Evolutionary conservation across 805 yeast genomes (phyloP).

Genomic region (Saturnispora hagleri): DNA sequence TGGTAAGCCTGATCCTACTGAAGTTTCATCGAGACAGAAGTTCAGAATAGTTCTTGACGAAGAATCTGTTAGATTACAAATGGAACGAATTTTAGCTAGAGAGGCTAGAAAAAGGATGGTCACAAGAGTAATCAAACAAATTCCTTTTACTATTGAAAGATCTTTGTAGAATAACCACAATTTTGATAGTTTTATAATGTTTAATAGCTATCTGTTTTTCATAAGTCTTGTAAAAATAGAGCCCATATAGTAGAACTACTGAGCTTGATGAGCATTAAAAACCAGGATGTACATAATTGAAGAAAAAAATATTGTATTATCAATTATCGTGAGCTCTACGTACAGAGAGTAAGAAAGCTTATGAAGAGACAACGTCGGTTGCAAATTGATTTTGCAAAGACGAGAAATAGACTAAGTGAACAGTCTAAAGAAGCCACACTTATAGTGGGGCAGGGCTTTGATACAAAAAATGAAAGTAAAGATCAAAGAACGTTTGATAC

Average conservation of each 20-base stretch:
- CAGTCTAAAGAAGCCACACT: conserved; percentile 28
- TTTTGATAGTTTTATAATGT: not conserved
- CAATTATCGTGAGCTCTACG: not conserved
- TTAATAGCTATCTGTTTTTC: not conserved
- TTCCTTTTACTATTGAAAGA: not conserved
- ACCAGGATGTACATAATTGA: not conserved
- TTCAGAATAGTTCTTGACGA: not conserved
- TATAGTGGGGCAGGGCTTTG: conserved; percentile 20
- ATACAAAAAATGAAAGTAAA: not conserved
- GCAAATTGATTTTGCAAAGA: conserved; percentile 21
- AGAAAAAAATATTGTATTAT: not conserved
- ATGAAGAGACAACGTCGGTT: conserved; percentile 20
- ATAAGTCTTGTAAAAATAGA: not conserved
- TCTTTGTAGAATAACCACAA: not conserved
- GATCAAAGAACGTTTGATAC: not conserved
- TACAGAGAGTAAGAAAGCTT: not conserved
- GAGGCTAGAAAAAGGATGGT: not conserved
- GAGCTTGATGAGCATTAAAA: not conserved
- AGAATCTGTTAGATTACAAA: not conserved
- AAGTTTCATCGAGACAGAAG: not conserved
- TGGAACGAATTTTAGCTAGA: conserved; percentile 1
- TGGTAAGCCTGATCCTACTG: not conserved
- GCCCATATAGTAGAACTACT: not conserved
- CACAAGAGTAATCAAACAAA: not conserved
- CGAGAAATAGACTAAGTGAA: conserved; percentile 24